These are phyloP conservation scores for Fennellomyces sp. DNA, from an alignment of 371 early-diverging fungal species.

Conservation along the genomic window DNA sequence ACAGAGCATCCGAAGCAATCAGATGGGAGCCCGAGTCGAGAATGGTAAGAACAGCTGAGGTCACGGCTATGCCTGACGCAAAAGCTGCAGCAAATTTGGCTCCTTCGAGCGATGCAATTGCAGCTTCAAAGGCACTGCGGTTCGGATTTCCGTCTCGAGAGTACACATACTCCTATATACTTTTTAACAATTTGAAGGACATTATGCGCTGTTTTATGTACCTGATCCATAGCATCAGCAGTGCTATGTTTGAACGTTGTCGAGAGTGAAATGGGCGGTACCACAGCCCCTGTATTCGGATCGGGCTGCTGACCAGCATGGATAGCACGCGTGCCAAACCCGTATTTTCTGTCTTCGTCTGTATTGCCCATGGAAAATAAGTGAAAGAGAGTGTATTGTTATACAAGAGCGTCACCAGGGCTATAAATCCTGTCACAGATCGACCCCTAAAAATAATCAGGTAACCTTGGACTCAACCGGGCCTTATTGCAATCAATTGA, in stretches of 20 bases:
- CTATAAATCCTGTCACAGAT: no score
- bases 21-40: slow-evolving; percentile 22
- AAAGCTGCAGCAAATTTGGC: slow-evolving; percentile 39
- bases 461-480: no score
- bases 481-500: no score
- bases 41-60: slow-evolving; percentile 28
- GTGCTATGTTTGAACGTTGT: slow-evolving; percentile 88
- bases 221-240: no score
- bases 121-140: slow-evolving; percentile 75
- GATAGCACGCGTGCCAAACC: slow-evolving; percentile 83
- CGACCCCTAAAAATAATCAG: no score
- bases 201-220: no score
- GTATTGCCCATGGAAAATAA: no score
- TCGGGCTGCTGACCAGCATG: slow-evolving; percentile 84
- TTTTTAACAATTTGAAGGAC: no score
- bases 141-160: slow-evolving; percentile 89
- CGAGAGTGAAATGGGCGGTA: slow-evolving; percentile 85
- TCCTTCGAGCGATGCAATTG: slow-evolving; percentile 82
- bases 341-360: no score
- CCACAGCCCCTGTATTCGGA: slow-evolving; percentile 78
- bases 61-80: slow-evolving; percentile 40
- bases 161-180: slow-evolving; percentile 81
- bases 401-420: no score
- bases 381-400: no score
- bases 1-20: slow-evolving; percentile 26